These are phyloP conservation scores for Cutaneotrichosporon mucoides DNA, from an alignment of 1,284 basidiomycete genomes.

Conservation along the genomic window DNA sequence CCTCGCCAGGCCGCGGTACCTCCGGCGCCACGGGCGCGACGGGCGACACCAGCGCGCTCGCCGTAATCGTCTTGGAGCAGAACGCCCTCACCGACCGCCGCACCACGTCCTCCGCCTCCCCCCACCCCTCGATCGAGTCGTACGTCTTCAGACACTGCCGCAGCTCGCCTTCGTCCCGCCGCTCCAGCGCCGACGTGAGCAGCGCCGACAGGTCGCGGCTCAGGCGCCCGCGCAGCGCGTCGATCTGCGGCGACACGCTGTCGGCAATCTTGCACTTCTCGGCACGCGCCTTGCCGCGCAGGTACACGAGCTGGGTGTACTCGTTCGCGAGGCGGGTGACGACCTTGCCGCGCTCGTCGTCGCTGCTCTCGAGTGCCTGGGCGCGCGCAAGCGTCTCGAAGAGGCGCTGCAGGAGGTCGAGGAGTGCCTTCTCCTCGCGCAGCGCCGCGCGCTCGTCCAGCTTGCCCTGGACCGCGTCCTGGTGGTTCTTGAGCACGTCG, in stretches of 20 bases:
- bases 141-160: conserved; percentile 79
- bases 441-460: conserved; percentile 67
- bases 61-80: conserved; percentile 49
- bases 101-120: conserved; percentile 79
- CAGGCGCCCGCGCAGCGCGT: conserved; percentile 71
- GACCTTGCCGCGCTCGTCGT: conserved; percentile 57
- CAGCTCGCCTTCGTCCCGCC: conserved; percentile 54
- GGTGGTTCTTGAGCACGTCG: conserved; percentile 49
- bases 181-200: conserved; percentile 57
- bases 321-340: conserved; percentile 80
- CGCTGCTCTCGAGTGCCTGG: conserved; percentile 59
- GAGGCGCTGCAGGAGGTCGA: conserved; percentile 79
- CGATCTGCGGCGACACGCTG: conserved; percentile 70
- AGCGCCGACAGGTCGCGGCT: conserved; percentile 77
- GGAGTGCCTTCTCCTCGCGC: conserved; percentile 77
- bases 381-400: conserved; percentile 79
- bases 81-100: conserved; percentile 65
- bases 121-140: conserved; percentile 71
- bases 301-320: conserved; percentile 88
- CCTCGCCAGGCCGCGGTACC: not conserved
- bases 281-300: conserved; percentile 70
- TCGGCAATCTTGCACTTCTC: conserved; percentile 73
- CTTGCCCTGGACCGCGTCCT: conserved; percentile 70
- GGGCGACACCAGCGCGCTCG: conserved; percentile 28
- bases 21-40: conserved; percentile 26